These are phyloP conservation scores for Kwoniella dejecticola DNA, from an alignment of 768 basidiomycete species.

Conservation along the genomic window DNA sequence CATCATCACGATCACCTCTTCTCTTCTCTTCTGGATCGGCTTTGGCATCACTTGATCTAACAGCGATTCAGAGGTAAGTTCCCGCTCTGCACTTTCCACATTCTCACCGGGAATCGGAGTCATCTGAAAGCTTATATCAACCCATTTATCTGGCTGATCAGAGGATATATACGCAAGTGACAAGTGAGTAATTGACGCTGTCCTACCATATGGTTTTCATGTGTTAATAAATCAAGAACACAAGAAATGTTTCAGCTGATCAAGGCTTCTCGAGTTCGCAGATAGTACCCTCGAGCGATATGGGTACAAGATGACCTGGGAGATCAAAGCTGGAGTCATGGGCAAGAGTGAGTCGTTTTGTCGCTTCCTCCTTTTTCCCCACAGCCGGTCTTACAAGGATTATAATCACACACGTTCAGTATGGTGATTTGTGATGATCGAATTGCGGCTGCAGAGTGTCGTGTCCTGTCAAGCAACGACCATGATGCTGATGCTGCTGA, in stretches of 20 bases:
- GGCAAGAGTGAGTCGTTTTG: constrained; percentile 42
- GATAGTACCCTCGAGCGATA: constrained; percentile 50
- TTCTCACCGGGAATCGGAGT: no score
- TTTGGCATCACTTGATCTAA: no score
- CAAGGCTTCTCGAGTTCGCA: no score
- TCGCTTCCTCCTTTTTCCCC: neutral
- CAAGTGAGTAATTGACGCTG: constrained; percentile 32
- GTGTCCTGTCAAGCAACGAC: neutral
- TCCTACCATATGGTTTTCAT: no score
- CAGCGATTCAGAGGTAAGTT: constrained; percentile 50
- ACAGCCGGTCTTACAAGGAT: neutral
- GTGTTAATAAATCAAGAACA: no score
- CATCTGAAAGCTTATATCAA: neutral
- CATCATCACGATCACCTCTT: neutral
- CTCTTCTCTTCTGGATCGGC: no score
- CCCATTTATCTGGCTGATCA: neutral
- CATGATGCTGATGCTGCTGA: neutral
- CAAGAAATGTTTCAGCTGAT: no score
- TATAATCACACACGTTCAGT: no score
- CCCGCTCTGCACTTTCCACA: no score
- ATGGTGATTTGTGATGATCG: no score
- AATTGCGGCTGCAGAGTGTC: no score
- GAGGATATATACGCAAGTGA: constrained; percentile 53
- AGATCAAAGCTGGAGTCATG: constrained; percentile 53
- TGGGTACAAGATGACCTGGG: constrained; percentile 52